Percentiles rank a stretch among this genome's conserved stretches.
Conservation (phyloP, 306 rosid genomes). For the Rosa rugosa region DNA sequence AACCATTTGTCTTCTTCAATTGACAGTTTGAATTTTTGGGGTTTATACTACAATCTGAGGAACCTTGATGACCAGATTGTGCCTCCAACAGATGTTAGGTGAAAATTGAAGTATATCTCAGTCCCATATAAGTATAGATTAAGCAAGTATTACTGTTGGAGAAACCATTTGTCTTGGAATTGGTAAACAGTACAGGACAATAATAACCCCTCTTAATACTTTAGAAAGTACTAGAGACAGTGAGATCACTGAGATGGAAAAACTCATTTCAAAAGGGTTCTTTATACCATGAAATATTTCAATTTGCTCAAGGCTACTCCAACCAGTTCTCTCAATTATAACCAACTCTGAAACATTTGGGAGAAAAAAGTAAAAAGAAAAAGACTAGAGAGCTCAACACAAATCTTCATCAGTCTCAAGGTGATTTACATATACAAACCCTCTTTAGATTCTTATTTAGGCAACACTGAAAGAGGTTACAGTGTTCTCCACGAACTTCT, state of each 20-base stretch:
- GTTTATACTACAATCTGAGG: not conserved
- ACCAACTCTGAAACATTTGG: constrained; percentile 24
- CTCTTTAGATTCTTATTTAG: constrained; percentile 28
- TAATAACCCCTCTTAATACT: not conserved
- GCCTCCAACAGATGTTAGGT: not conserved
- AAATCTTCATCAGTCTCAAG: constrained; percentile 31
- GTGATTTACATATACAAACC: constrained; percentile 47
- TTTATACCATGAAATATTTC: constrained; percentile 25
- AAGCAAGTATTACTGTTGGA: not conserved
- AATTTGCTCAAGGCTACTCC: constrained; percentile 40
- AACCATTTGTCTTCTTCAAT: not conserved
- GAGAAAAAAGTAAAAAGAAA: not conserved
- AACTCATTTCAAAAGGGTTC: constrained; percentile 24
- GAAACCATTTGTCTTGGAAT: not conserved
- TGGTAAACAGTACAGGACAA: not conserved
- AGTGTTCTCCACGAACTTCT: constrained; percentile 74
- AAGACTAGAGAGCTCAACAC: constrained; percentile 27
- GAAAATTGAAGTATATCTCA: not conserved
- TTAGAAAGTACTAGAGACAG: not conserved
- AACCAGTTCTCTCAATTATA: constrained; percentile 39
- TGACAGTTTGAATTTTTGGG: not conserved
- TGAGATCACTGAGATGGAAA: constrained; percentile 8
- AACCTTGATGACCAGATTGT: not conserved
- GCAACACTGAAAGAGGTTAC: constrained; percentile 90
- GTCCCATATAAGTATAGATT: not conserved